Percentiles rank a stretch among this genome's conserved stretches.
Evolutionary conservation across 139 green algal species (phyloP).

Genomic region (Chlamydomonas incerta): DNA sequence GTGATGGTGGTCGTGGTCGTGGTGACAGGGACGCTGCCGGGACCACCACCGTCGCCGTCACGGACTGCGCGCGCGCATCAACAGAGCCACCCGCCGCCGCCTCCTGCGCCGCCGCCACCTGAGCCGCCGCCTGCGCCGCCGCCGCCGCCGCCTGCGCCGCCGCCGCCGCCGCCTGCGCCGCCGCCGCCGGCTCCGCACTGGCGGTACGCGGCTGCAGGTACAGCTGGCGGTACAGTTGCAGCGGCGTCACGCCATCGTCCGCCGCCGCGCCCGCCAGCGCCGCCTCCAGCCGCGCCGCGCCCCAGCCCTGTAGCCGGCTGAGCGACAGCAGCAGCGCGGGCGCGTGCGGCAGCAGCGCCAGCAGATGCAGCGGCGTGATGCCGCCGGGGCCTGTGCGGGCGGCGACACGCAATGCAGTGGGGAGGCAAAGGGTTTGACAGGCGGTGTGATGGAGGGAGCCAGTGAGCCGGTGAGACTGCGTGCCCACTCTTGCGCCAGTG

Average conservation of each 20-base stretch:
- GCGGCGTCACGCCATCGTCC: neutral
- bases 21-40: too few species aligned
- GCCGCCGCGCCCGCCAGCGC: neutral
- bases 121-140: too few species aligned
- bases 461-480: neutral
- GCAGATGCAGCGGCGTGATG: conserved; percentile 21
- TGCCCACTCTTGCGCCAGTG: neutral
- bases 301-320: neutral
- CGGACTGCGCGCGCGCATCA: too few species aligned
- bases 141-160: too few species aligned
- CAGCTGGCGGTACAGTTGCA: neutral
- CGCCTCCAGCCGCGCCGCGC: too few species aligned
- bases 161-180: too few species aligned
- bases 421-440: neutral
- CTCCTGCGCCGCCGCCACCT: too few species aligned
- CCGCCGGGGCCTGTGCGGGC: conserved; percentile 9
- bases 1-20: too few species aligned
- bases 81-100: too few species aligned
- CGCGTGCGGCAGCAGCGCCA: conserved; percentile 15
- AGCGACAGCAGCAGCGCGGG: neutral
- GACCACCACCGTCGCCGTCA: too few species aligned
- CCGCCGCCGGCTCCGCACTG: too few species aligned
- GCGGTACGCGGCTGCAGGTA: neutral
- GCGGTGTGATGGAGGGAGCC: neutral
- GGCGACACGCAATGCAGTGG: too few species aligned